phyloP scores from a whole-genome alignment of 176 grass and related monocot genomes.

The Musa beccarii region DNA sequence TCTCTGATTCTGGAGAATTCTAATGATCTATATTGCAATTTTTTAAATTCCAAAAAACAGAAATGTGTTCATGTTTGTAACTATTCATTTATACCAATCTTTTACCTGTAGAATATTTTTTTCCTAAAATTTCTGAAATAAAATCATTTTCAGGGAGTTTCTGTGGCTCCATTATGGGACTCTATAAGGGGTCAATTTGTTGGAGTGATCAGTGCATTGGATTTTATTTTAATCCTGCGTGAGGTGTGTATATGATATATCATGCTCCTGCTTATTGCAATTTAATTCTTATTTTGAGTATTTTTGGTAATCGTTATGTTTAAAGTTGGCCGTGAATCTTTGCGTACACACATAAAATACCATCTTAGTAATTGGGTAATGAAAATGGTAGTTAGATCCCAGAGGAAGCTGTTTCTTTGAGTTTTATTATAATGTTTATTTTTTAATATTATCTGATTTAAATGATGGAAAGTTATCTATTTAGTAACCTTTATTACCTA shows the following conservation, averaged over 20 bases:
- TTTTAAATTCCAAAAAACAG: too few species aligned
- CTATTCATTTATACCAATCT: neutral
- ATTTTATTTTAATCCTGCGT: constrained; percentile 96
- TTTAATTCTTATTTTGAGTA: neutral
- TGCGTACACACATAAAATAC: neutral
- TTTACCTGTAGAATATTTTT: neutral
- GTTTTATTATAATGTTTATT: neutral
- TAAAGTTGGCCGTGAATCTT: neutral
- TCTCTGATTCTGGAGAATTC: neutral
- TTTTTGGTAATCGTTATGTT: neutral
- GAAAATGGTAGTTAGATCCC: neutral
- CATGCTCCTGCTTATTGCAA: neutral
- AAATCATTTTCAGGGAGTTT: constrained; percentile 53
- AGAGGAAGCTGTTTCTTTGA: neutral
- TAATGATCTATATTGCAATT: too few species aligned
- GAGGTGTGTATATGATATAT: constrained; percentile 35
- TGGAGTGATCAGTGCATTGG: constrained; percentile 79
- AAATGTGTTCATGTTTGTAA: neutral
- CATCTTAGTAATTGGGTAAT: neutral
- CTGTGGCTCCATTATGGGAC: constrained; percentile 96
- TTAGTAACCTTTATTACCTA: neutral
- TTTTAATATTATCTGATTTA: neutral
- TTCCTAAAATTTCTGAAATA: neutral
- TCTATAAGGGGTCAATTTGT: constrained; percentile 79
- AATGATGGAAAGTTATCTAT: neutral